Conservation (phyloP, 129 eudicot species). For the Sambucus nigra region DNA sequence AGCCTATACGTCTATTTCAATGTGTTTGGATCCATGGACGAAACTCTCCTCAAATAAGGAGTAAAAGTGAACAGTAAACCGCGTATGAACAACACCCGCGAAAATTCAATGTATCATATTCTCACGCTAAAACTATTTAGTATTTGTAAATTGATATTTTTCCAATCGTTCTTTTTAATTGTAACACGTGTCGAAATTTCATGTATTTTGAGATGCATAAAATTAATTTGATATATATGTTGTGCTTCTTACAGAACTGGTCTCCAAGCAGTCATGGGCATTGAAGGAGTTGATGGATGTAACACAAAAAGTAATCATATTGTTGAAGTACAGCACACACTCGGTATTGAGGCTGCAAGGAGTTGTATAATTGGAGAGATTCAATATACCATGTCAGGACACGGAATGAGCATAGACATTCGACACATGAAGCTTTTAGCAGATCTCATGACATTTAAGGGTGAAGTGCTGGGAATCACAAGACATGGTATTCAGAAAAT, state of each 20-base stretch:
- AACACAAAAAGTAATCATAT: slow-evolving; percentile 71
- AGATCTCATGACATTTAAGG: slow-evolving; percentile 92
- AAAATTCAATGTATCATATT: no score
- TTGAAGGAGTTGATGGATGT: slow-evolving; percentile 62
- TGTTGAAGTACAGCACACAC: slow-evolving; percentile 51
- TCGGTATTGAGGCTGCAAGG: slow-evolving; percentile 97
- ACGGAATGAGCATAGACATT: slow-evolving; percentile 79
- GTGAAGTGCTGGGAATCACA: slow-evolving; percentile 83
- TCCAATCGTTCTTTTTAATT: no score
- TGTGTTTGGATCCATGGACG: no score
- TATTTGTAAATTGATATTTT: no score
- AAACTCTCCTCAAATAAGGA: no score
- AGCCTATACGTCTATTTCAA: no score
- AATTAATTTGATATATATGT: neutral
- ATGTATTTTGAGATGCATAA: no score
- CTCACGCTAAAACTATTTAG: no score
- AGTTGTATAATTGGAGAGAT: slow-evolving; percentile 62
- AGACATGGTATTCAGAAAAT: slow-evolving; percentile 80
- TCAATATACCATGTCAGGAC: slow-evolving; percentile 53
- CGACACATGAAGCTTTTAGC: slow-evolving; percentile 98
- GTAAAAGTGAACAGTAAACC: no score
- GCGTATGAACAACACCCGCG: no score
- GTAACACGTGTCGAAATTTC: no score
- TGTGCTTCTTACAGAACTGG: slow-evolving; percentile 53
- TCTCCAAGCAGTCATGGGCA: slow-evolving; percentile 76